Percentiles rank a stretch among this genome's conserved stretches.
These are phyloP conservation scores for Tylopilus felleus DNA, from an alignment of 768 basidiomycete genomes.

Conservation along the genomic window DNA sequence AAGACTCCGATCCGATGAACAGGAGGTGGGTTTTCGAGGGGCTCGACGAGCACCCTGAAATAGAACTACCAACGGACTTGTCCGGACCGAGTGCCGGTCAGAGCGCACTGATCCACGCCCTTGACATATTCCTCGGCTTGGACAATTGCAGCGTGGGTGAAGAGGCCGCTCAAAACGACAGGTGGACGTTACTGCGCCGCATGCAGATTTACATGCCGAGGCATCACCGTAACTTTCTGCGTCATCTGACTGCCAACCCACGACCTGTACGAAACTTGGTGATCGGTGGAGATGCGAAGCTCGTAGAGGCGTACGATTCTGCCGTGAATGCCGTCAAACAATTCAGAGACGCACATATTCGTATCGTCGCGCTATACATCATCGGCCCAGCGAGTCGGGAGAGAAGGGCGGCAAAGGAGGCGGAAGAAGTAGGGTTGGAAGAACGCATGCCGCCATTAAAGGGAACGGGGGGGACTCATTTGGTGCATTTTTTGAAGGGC, in stretches of 20 bases:
- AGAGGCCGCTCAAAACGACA: constrained; percentile 10
- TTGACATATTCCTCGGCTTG: constrained; percentile 71
- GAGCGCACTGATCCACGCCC: constrained; percentile 69
- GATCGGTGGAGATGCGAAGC: constrained; percentile 19
- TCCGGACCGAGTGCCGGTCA: constrained; percentile 84
- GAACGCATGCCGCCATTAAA: constrained; percentile 37
- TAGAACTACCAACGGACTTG: constrained; percentile 48
- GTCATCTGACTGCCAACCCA: constrained; percentile 57
- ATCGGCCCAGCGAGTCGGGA: constrained; percentile 54
- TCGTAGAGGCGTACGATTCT: constrained; percentile 58
- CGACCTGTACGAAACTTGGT: constrained; percentile 62
- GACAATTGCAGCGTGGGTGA: constrained; percentile 39
- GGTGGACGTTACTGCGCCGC: constrained; percentile 53
- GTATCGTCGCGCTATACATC: constrained; percentile 72
- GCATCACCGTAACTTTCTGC: constrained; percentile 74
- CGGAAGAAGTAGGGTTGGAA: constrained; percentile 12
- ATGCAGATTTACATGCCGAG: constrained; percentile 85
- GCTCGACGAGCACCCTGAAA: constrained; percentile 42
- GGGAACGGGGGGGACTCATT: constrained; percentile 78
- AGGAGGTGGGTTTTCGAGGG: constrained; percentile 62
- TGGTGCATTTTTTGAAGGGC: constrained; percentile 73
- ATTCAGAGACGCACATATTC: constrained; percentile 76
- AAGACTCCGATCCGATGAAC: constrained; percentile 46
- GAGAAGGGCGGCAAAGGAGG: constrained; percentile 4
- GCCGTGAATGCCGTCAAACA: constrained; percentile 64